These are phyloP conservation scores for Herpetomonas samuelpessoai DNA, from an alignment of 208 protist species.

Conservation along the genomic window DNA sequence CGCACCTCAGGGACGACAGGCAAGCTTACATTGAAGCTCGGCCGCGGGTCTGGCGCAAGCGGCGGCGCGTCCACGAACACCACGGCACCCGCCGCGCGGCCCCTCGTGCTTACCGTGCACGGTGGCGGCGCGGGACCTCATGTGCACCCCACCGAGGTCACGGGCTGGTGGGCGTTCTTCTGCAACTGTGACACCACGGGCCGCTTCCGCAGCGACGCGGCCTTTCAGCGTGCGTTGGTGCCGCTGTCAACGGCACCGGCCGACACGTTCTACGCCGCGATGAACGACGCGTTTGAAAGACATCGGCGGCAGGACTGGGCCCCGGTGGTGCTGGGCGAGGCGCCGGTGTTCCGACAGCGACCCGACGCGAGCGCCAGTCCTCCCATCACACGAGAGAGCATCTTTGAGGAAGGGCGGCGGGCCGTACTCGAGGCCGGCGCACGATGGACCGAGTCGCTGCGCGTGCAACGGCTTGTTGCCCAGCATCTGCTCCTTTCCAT, in stretches of 20 bases:
- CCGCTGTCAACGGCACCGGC: constrained; percentile 14
- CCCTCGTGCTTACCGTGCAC: too few relatives aligned
- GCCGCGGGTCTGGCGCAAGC: too few relatives aligned
- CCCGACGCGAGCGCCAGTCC: constrained; percentile 5
- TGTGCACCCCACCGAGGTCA: too few relatives aligned
- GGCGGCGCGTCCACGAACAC: too few relatives aligned
- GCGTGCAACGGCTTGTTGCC: constrained; percentile 64
- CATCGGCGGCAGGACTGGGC: constrained; percentile 37
- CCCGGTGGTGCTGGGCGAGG: constrained; percentile 11
- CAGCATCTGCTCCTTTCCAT: constrained; percentile 27
- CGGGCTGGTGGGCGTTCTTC: constrained; percentile 13
- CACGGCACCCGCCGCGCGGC: too few relatives aligned
- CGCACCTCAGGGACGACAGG: too few relatives aligned
- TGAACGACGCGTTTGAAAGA: constrained; percentile 21
- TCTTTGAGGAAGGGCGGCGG: constrained; percentile 1
- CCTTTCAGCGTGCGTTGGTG: constrained; percentile 23
- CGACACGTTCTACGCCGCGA: constrained; percentile 22
- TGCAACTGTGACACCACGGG: background rate
- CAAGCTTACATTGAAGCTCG: too few relatives aligned
- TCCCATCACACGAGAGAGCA: background rate
- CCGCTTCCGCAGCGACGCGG: constrained; percentile 7
- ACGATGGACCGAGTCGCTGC: constrained; percentile 53
- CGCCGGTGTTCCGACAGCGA: constrained; percentile 4
- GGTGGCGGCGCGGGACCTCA: too few relatives aligned
- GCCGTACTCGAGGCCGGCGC: constrained; percentile 22